Conservation (phyloP, 352 stramenopile genomes). For the Pythium biforme region DNA sequence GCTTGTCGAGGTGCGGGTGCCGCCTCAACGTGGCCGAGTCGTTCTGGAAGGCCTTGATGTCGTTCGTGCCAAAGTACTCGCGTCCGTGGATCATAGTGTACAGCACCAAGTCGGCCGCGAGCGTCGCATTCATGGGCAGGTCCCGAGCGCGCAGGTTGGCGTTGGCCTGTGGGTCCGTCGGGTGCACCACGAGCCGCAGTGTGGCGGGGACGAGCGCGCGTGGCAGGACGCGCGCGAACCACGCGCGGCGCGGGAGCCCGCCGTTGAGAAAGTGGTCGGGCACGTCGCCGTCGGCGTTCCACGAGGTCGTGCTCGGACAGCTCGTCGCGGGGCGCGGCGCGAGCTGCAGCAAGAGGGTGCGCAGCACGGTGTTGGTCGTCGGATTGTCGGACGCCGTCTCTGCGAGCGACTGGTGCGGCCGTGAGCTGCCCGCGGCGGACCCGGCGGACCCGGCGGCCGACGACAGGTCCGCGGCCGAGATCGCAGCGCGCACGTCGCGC, state of each 20-base stretch:
- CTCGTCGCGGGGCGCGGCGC: slow-evolving; percentile 1
- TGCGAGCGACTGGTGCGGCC: not conserved
- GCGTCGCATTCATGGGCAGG: slow-evolving; percentile 6
- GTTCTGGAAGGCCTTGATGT: too few species aligned
- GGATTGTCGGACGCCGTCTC: too few species aligned
- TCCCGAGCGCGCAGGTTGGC: not conserved
- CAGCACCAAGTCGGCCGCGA: not conserved
- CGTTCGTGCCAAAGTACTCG: too few species aligned
- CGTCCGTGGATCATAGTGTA: not conserved
- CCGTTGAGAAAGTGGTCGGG: not conserved
- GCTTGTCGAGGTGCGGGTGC: not conserved
- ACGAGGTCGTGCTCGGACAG: not conserved
- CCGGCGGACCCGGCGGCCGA: too few species aligned
- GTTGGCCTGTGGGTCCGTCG: not conserved
- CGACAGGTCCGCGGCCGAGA: not conserved
- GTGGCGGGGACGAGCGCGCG: not conserved
- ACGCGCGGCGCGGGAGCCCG: not conserved
- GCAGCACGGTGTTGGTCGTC: slow-evolving; percentile 14
- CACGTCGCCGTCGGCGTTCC: not conserved
- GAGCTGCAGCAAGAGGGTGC: slow-evolving; percentile 6
- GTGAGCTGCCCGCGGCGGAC: too few species aligned
- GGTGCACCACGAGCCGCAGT: not conserved
- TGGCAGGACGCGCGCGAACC: not conserved
- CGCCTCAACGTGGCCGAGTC: not conserved
- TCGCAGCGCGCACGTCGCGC: not conserved